phyloP scores from a whole-genome alignment of 352 stramenopile genomes.

The Globisporangium nodosum region DNA sequence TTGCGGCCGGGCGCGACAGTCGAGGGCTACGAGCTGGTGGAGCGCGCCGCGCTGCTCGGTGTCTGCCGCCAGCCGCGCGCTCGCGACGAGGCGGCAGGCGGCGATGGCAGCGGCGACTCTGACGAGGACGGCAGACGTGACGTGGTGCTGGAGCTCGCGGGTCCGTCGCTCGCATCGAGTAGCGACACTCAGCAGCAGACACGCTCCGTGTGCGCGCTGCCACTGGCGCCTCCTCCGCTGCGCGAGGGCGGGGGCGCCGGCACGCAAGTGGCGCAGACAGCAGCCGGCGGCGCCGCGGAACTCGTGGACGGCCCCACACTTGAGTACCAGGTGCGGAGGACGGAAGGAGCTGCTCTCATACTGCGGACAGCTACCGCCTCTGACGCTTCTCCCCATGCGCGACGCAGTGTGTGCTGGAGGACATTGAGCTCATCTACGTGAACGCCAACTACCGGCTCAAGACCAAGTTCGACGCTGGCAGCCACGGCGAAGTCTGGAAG shows the following conservation, averaged over 20 bases:
- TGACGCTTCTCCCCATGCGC: neutral
- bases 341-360: neutral
- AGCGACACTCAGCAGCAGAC: neutral
- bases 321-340: constrained; percentile 46
- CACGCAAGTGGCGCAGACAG: constrained; percentile 4
- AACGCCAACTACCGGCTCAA: constrained; percentile 71
- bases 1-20: constrained; percentile 34
- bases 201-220: constrained; percentile 6
- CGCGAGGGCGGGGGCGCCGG: constrained; percentile 8
- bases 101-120: neutral
- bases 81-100: neutral
- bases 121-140: neutral
- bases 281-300: neutral
- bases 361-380: no score
- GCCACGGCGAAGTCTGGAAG: constrained; percentile 81
- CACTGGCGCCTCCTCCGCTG: constrained; percentile 6
- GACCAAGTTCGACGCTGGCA: constrained; percentile 79
- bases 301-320: constrained; percentile 47
- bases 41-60: constrained; percentile 55
- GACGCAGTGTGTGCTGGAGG: constrained; percentile 36
- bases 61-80: constrained; percentile 44
- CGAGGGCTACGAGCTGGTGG: constrained; percentile 69
- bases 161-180: neutral
- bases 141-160: neutral
- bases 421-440: constrained; percentile 60